Percentiles rank a stretch among this genome's conserved stretches.
Evolutionary conservation across 2,329 filamentous ascomycete genomes (phyloP).

Genomic region (Chaetomium olivaceum): DNA sequence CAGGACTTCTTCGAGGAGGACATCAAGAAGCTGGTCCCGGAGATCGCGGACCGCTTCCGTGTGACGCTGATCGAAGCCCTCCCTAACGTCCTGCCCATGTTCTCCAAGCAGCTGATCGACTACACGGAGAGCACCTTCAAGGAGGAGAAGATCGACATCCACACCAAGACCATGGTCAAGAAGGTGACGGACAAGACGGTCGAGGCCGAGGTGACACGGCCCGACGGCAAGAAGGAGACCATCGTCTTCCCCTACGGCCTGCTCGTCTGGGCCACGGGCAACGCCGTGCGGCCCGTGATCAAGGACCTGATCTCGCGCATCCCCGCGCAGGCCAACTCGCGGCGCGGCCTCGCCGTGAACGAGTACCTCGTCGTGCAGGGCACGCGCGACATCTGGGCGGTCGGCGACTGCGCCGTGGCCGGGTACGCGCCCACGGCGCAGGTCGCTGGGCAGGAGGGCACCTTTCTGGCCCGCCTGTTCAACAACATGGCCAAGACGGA

Average conservation of each 20-base stretch:
- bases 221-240: slow-evolving; percentile 80
- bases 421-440: slow-evolving; percentile 98
- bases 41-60: slow-evolving; percentile 92
- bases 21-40: slow-evolving; percentile 95
- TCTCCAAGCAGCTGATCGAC: slow-evolving; percentile 98
- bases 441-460: slow-evolving; percentile 92
- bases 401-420: slow-evolving; percentile 94
- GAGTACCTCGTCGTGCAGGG: slow-evolving; percentile 99
- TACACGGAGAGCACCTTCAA: slow-evolving; percentile 99
- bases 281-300: slow-evolving; percentile 85
- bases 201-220: slow-evolving; percentile 79
- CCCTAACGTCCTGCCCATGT: slow-evolving; percentile 94
- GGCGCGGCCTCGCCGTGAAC: slow-evolving; percentile 93
- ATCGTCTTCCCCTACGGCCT: slow-evolving; percentile 90
- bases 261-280: slow-evolving; percentile 97
- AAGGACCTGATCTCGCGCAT: slow-evolving; percentile 91
- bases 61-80: slow-evolving; percentile 97
- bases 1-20: slow-evolving; percentile 99
- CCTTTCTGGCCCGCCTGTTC: slow-evolving; percentile 91
- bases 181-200: slow-evolving; percentile 90
- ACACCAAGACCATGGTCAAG: slow-evolving; percentile 99
- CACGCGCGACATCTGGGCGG: slow-evolving; percentile 94
- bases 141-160: slow-evolving; percentile 96
- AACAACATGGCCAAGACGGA: slow-evolving; percentile 99
- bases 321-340: slow-evolving; percentile 90